A percentile compares a stretch with the other conserved stretches of the same genome.
Evolutionary conservation across 495 filamentous ascomycete genomes (phyloP).

Genomic region (Ramalina intermedia): DNA sequence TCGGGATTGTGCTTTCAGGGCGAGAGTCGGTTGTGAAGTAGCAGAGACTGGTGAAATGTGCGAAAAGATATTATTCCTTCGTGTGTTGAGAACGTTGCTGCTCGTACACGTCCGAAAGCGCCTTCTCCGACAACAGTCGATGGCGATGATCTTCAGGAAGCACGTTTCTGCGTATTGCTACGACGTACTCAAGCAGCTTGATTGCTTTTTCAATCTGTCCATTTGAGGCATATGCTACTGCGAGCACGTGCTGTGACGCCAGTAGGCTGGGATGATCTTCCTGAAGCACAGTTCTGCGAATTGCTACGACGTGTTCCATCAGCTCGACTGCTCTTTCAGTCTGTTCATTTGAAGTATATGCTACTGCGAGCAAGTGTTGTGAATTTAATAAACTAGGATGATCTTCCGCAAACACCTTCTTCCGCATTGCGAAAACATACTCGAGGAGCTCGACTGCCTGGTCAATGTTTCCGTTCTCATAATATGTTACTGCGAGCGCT

Average conservation of each 20-base stretch:
- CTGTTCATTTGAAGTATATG: background rate
- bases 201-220: slow-evolving; percentile 2
- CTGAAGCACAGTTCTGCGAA: background rate
- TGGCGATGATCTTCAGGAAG: slow-evolving; percentile 14
- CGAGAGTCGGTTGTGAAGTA: too few species aligned
- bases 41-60: too few species aligned
- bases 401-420: slow-evolving; percentile 15
- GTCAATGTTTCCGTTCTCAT: slow-evolving; percentile 14
- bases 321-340: background rate
- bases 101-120: too few species aligned
- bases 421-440: background rate
- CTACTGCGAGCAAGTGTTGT: slow-evolving; percentile 13
- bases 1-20: too few species aligned
- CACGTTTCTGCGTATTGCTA: slow-evolving; percentile 1
- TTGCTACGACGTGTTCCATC: background rate
- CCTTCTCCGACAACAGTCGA: too few species aligned
- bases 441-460: slow-evolving; percentile 2
- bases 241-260: slow-evolving; percentile 12
- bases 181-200: background rate
- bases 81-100: too few species aligned
- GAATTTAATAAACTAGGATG: slow-evolving; percentile 16
- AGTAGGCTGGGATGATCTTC: slow-evolving; percentile 13
- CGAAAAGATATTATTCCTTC: too few species aligned
- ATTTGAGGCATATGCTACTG: background rate
- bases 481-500: slow-evolving; percentile 20